Evolutionary conservation across 805 yeast species (phyloP).

Genomic region (Kluyveromyces wickerhamii): DNA sequence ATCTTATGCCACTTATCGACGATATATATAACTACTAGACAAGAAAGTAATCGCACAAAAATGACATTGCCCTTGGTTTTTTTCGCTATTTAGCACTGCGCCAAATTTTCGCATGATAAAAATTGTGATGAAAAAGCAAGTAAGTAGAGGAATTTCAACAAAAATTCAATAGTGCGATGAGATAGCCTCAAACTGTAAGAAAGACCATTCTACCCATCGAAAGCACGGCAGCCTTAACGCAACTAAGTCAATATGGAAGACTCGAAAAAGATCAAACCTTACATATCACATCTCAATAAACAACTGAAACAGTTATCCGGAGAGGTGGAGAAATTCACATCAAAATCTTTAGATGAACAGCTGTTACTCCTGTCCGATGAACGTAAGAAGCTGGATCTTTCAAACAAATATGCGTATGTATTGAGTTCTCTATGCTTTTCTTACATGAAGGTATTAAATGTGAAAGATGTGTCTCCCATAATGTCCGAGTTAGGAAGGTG

Average conservation of each 20-base stretch:
- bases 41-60: too few relatives aligned
- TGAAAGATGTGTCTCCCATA: conserved; percentile 36
- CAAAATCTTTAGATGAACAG: conserved; percentile 25
- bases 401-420: conserved; percentile 23
- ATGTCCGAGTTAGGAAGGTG: conserved; percentile 61
- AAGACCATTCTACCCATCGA: too few relatives aligned
- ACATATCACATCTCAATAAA: conserved; percentile 18
- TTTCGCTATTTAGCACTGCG: too few relatives aligned
- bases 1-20: too few relatives aligned
- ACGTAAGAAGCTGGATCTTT: conserved; percentile 16
- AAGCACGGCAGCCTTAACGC: too few relatives aligned
- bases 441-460: conserved; percentile 21
- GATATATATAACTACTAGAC: too few relatives aligned
- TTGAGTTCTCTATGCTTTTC: conserved; percentile 26
- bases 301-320: conserved; percentile 17
- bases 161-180: too few relatives aligned
- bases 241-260: conserved; percentile 23
- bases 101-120: too few relatives aligned
- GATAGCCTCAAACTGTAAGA: too few relatives aligned
- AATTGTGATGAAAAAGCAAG: too few relatives aligned
- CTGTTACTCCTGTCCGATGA: conserved; percentile 17
- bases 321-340: conserved; percentile 15
- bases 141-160: too few relatives aligned
- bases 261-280: conserved; percentile 22
- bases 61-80: too few relatives aligned